These are phyloP conservation scores for Sporisorium sorghi DNA, from an alignment of 1,284 basidiomycete genomes.

Conservation along the genomic window DNA sequence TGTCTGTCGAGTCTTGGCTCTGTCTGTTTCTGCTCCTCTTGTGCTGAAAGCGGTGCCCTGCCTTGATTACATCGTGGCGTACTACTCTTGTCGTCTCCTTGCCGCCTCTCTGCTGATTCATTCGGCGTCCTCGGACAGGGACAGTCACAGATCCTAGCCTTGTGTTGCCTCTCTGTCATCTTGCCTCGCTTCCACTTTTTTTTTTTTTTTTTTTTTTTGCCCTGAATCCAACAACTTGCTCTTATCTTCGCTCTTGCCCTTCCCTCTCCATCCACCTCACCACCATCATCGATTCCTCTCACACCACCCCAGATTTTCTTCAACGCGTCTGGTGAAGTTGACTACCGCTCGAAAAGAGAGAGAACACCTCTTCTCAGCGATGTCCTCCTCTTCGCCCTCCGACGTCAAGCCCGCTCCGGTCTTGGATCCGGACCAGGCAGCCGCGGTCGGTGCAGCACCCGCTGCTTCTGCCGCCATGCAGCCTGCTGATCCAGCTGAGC, in stretches of 20 bases:
- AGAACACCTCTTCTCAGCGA: constrained; percentile 1
- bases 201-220: background rate
- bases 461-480: constrained; percentile 17
- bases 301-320: background rate
- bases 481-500: constrained; percentile 24
- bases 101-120: constrained; percentile 29
- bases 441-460: constrained; percentile 26
- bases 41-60: background rate
- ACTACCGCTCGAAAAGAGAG: constrained; percentile 1
- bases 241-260: too few species aligned
- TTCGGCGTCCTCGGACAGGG: constrained; percentile 1
- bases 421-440: constrained; percentile 47
- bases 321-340: background rate
- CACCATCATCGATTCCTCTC: background rate
- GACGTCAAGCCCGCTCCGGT: constrained; percentile 28
- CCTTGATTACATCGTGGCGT: constrained; percentile 20
- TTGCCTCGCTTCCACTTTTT: background rate
- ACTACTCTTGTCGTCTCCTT: too few species aligned
- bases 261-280: background rate
- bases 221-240: too few species aligned
- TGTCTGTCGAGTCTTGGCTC: too few species aligned
- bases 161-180: background rate
- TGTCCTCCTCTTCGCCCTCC: constrained; percentile 14
- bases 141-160: background rate
- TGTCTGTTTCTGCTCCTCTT: too few species aligned